Evolutionary conservation across 2,329 filamentous ascomycete genomes (phyloP), one percentile per base, ranked within the genome.

Genomic region (Pseudovirgaria hyperparasitica): DNA sequence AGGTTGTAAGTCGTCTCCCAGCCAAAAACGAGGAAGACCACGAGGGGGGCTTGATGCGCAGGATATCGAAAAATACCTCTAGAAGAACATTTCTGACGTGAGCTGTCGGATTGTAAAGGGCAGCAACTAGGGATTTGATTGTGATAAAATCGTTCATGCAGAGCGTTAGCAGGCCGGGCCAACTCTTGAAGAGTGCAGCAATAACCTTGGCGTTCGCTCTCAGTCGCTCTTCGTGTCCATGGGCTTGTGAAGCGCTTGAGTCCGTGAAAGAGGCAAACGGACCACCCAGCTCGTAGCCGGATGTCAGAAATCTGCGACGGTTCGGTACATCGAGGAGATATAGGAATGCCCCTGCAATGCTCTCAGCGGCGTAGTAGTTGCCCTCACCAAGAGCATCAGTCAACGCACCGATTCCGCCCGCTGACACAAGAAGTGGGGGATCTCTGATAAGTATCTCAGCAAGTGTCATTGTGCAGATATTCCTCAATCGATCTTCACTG

Each of bases 21-120:
- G 92, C 90, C 24, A 98, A 68, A 50, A 93, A 98, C 0, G 87
- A 92, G 0, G 84, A 86, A 6, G 90, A 92, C 90, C 90, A 98
- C 6, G 85, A 76, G 22, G 90, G 75, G 32, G 86, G 78, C 41
- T 96, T 96, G 46, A 98, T 94, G 19, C 87, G 75, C 27, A 98
- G 58, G 12, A 76, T 67, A 41, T 77, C 73, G 41, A 92, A 94
- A 11, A 98, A 57, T 9, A 98, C 62, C 49, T 98, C 90, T 34
- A 98, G 66, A 11, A 94, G 74, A 1, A 86, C 77, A 45, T 92
- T 85, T 25, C 72, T 59, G 6, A 71, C 63, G 31, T 63, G 55
- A 2, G 63, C 51, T 20, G 65, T 63, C 2, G 65, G 62, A 30
- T 75, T 71, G 35, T 73, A 68, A 13, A 79, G 54, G 1, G 74